These are phyloP conservation scores for Heterobasidion irregulare DNA, from an alignment of 1,284 basidiomycete genomes.

Conservation along the genomic window DNA sequence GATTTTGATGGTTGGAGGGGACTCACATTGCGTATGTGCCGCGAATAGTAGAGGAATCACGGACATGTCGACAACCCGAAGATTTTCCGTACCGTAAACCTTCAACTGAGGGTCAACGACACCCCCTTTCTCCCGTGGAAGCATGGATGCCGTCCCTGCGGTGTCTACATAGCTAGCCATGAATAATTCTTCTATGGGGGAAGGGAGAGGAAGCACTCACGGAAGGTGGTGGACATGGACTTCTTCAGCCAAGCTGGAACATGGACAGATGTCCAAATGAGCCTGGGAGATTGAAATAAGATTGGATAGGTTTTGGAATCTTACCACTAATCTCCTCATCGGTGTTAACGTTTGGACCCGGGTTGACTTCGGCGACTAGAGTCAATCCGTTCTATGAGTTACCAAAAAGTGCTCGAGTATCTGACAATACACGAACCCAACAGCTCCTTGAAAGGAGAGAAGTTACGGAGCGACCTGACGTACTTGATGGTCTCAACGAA, in stretches of 20 bases:
- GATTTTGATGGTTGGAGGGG: background rate
- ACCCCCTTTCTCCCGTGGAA: constrained; percentile 48
- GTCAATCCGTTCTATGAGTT: background rate
- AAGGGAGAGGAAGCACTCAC: background rate
- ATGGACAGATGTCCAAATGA: background rate
- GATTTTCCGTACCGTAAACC: constrained; percentile 42
- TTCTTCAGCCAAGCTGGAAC: constrained; percentile 1
- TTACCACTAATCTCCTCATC: background rate
- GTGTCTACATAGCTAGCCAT: constrained; percentile 20
- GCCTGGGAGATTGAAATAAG: background rate
- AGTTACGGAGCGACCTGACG: constrained; percentile 29
- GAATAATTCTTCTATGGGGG: background rate
- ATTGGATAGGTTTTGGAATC: background rate
- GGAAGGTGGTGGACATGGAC: background rate
- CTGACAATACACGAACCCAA: constrained; percentile 10
- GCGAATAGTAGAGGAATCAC: constrained; percentile 36
- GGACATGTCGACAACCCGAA: constrained; percentile 43
- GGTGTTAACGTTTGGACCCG: constrained; percentile 22
- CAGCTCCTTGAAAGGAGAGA: constrained; percentile 33
- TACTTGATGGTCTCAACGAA: constrained; percentile 39
- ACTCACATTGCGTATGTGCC: constrained; percentile 23
- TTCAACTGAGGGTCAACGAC: constrained; percentile 40
- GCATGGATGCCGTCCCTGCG: constrained; percentile 44
- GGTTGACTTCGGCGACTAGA: constrained; percentile 23
- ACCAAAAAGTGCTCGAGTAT: background rate